Percentiles rank a stretch among this genome's conserved stretches.
phyloP scores from a whole-genome alignment of 192 early-diverging fungal species.

The Gaertneriomyces sp. region DNA sequence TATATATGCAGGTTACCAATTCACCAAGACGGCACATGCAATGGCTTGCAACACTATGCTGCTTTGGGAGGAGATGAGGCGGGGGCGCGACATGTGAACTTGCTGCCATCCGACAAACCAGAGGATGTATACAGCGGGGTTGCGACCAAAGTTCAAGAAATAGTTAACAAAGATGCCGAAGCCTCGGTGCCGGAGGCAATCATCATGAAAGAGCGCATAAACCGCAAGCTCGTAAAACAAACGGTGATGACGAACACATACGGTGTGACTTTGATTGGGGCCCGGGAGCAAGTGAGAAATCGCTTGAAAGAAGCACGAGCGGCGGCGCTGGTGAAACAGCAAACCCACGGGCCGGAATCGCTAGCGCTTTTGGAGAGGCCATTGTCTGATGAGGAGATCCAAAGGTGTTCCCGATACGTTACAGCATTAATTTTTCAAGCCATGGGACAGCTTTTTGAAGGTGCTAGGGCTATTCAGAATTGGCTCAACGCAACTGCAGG shows the following conservation, averaged over 20 bases:
- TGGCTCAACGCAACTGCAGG: conserved; percentile 88
- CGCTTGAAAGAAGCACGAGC: conserved; percentile 69
- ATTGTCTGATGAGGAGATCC: conserved; percentile 64
- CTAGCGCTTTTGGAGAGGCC: conserved; percentile 37
- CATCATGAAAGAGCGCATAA: conserved; percentile 66
- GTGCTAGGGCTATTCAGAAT: conserved; percentile 85
- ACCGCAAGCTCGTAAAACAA: conserved; percentile 95
- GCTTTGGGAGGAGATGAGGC: conserved; percentile 87
- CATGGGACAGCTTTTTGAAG: conserved; percentile 81
- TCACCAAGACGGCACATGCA: conserved; percentile 97
- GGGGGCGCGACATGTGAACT: conserved; percentile 86
- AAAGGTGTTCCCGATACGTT: conserved; percentile 65
- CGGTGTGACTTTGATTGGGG: conserved; percentile 95
- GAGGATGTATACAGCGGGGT: conserved; percentile 91
- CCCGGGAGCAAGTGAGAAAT: conserved; percentile 77
- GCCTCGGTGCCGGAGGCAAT: conserved; percentile 59
- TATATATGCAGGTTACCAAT: conserved; percentile 77
- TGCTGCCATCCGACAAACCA: conserved; percentile 76
- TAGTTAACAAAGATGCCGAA: conserved; percentile 66
- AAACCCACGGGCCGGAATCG: not conserved
- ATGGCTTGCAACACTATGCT: conserved; percentile 98
- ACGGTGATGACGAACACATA: conserved; percentile 99
- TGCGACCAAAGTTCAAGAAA: conserved; percentile 65
- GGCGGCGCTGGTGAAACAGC: not conserved
- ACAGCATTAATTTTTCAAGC: conserved; percentile 79